Evolutionary conservation across 73 alveolate genomes (phyloP), one percentile per base, ranked within the genome.

Genomic region (Paramecium bursaria): DNA sequence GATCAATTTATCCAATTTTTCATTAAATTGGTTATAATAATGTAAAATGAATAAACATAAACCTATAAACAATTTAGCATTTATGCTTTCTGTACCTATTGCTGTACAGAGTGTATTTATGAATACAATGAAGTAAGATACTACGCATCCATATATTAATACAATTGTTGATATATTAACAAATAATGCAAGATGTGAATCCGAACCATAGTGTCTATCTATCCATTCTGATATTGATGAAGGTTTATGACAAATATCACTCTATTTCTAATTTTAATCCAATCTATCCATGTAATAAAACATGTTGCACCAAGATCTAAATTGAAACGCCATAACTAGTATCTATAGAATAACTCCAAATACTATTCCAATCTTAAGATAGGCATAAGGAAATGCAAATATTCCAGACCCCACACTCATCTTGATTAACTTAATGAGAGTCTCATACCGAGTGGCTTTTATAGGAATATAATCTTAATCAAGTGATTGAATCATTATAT

Each of bases 331-430:
- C 3, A 2, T 39, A 9, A 67, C 27, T 35, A 67, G 22, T 4
- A 67, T 30, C 21, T 67, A 39, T 30, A 67, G 50, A 1, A 67
- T 0, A 1, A 67, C 39, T 30, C 82, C 82, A 10, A 33, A 31
- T 0, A 67, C 33, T 47, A 67, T n/a, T 0, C 61, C 82, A 33
- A 57, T 6, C 23, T 67, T 39, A 19, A 33, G 42, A 67, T 33
- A 67, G 13, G 82, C 82, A 67, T n/a, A 67, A 1, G 82, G 82
- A 21, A 67, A 17, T 39, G 82, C 82, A 42, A 67, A 67, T 33
- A 67, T 35, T 0, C 82, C 60, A 7, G 82, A 67, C 26, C 82
- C 82, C 21, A 67, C 33, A 1, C 60, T 35, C 3, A 67, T 27
- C 39, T 67, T 67, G 19, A 67, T 17, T 19, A 67, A 15, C 27